A percentile compares a stretch with the other conserved stretches of the same genome.
Conservation (phyloP, 164 flowering plant species). For the Vitis vinifera region ASM3070453v1 NC_081821.1:669501-670000, state of each 20-base stretch:
- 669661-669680: constrained; percentile 61
- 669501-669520: background rate
- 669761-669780: background rate
- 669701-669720: constrained; percentile 77
- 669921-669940: too few species aligned
- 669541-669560: constrained; percentile 54
- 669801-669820: too few species aligned
- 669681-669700: constrained; percentile 86
- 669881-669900: too few species aligned
- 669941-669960: too few species aligned
- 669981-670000: too few species aligned
- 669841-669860: too few species aligned
- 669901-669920: too few species aligned
- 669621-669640: too few species aligned
- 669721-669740: constrained; percentile 94
- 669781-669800: background rate
- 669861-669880: too few species aligned
- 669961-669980: too few species aligned
- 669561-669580: constrained; percentile 68
- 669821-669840: too few species aligned
- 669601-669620: background rate
- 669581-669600: constrained; percentile 31
- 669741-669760: constrained; percentile 72
- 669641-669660: background rate
- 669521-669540: constrained; percentile 1